Evolutionary conservation across 1,284 basidiomycete genomes (phyloP).

Genomic region (Tetrapyrgos nigripes): DNA sequence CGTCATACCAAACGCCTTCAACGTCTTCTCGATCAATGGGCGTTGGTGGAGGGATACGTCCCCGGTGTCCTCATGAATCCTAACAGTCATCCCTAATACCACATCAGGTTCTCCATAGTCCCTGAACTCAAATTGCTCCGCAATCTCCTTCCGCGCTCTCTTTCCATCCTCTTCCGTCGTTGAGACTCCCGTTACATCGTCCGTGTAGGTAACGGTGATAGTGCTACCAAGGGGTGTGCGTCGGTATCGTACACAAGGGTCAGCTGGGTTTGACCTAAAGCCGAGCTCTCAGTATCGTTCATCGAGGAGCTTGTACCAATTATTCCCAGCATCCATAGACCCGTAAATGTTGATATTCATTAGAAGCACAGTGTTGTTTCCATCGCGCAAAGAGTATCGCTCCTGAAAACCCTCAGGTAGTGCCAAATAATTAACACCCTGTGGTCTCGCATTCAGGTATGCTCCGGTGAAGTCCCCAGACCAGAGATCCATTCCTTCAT

Average conservation of each 20-base stretch:
- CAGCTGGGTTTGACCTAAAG: not conserved
- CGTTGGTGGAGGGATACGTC: constrained; percentile 29
- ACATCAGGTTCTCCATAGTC: not conserved
- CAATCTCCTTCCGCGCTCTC: not conserved
- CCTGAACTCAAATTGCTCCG: not conserved
- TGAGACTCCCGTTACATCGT: constrained; percentile 2
- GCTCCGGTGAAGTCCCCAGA: not conserved
- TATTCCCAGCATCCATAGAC: not conserved
- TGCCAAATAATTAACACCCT: constrained; percentile 5
- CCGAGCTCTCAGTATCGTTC: not conserved
- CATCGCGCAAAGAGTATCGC: not conserved
- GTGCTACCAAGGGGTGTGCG: not conserved
- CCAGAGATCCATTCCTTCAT: constrained; percentile 1
- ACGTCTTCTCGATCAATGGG: constrained; percentile 27
- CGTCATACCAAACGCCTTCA: constrained; percentile 27
- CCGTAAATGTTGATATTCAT: constrained; percentile 10
- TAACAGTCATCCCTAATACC: not conserved
- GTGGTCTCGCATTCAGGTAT: constrained; percentile 1
- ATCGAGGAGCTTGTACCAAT: not conserved
- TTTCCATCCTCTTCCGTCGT: not conserved
- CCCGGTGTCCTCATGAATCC: not conserved
- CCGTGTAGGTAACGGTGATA: constrained; percentile 1
- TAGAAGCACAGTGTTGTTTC: not conserved
- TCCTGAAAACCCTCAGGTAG: constrained; percentile 1
- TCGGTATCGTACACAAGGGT: not conserved